phyloP scores from a whole-genome alignment of 768 basidiomycete species.

The Gloeophyllum trabeum region DNA sequence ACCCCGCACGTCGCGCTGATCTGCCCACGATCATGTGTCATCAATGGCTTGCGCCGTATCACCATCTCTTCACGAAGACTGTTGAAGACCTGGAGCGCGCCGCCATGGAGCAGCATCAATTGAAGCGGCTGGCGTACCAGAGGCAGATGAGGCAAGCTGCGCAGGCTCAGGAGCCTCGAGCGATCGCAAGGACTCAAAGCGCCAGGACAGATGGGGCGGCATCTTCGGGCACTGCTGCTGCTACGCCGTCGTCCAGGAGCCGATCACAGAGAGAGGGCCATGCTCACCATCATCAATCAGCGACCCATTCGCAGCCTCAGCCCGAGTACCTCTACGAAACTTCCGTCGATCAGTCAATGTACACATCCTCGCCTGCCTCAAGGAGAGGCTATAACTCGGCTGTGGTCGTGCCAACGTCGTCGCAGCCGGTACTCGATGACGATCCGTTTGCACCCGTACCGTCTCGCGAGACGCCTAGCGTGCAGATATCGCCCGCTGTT shows the following conservation, averaged over 20 bases:
- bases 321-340: constrained; percentile 73
- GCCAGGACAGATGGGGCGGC: constrained; percentile 36
- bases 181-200: constrained; percentile 37
- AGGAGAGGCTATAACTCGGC: constrained; percentile 31
- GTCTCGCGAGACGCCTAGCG: constrained; percentile 3
- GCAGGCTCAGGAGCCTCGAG: constrained; percentile 13
- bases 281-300: constrained; percentile 17
- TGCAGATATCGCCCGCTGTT: background rate
- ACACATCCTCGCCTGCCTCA: constrained; percentile 24
- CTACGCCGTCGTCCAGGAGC: constrained; percentile 23
- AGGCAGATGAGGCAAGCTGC: constrained; percentile 56
- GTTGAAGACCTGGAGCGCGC: constrained; percentile 72
- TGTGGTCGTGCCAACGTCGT: constrained; percentile 31
- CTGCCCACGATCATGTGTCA: constrained; percentile 78
- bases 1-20: constrained; percentile 71
- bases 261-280: constrained; percentile 37
- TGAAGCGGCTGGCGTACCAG: constrained; percentile 75
- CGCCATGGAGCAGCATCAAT: constrained; percentile 78
- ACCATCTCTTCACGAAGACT: constrained; percentile 47
- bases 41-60: constrained; percentile 69
- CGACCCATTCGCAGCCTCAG: constrained; percentile 20
- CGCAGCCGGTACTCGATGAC: constrained; percentile 34
- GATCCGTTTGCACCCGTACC: constrained; percentile 57
- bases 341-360: constrained; percentile 43
- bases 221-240: constrained; percentile 18